phyloP scores from a whole-genome alignment of 148 eudicot species.

The Silene uniflora region DNA sequence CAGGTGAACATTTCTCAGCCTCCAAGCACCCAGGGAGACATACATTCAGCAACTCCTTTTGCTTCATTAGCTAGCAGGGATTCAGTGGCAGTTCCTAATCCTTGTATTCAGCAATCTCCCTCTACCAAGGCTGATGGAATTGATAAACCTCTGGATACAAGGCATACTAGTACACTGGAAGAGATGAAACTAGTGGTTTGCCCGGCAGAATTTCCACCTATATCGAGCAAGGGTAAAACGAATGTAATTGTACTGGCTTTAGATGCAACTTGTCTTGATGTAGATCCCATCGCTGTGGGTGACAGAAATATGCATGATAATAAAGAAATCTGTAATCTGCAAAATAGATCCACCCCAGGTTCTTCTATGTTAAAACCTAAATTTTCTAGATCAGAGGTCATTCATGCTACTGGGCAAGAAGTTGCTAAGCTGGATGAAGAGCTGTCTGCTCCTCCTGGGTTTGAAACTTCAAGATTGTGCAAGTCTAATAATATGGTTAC shows the following conservation, averaged over 20 bases:
- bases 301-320: background rate
- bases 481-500: background rate
- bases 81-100: conserved; percentile 16
- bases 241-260: conserved; percentile 43
- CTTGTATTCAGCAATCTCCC: conserved; percentile 14
- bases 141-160: conserved; percentile 15
- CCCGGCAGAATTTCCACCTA: conserved; percentile 29
- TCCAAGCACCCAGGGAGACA: conserved; percentile 17
- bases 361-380: conserved; percentile 5
- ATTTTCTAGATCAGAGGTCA: conserved; percentile 6
- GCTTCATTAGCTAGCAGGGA: conserved; percentile 10
- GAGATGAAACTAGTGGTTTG: conserved; percentile 1
- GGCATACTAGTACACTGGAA: conserved; percentile 11
- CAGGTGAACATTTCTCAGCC: conserved; percentile 29
- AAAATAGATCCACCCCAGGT: conserved; percentile 15
- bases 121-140: conserved; percentile 15
- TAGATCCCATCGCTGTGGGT: conserved; percentile 9
- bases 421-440: conserved; percentile 29
- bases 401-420: conserved; percentile 7
- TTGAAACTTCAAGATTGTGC: conserved; percentile 25
- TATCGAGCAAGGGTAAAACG: conserved; percentile 29
- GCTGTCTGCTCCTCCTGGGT: conserved; percentile 36
- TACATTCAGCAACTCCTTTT: conserved; percentile 6
- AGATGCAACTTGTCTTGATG: conserved; percentile 23
- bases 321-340: conserved; percentile 14